These are phyloP conservation scores for Chamaenerion angustifolium DNA, from an alignment of 345 rosid species.

Conservation along the genomic window DNA sequence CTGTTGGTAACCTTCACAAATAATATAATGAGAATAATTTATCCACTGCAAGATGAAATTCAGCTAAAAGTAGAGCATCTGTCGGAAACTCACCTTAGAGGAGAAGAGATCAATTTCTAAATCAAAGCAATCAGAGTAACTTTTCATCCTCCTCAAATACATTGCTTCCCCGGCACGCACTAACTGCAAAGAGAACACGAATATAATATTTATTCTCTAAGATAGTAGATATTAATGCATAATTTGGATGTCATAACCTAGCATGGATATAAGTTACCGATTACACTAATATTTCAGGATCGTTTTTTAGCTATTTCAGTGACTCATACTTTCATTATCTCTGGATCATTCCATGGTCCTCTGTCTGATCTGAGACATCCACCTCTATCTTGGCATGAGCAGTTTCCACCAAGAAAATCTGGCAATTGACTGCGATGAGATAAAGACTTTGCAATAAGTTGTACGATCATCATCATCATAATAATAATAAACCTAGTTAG, in stretches of 20 bases:
- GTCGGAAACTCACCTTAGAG: conserved; percentile 33
- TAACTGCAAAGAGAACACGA: conserved; percentile 30
- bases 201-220: no score
- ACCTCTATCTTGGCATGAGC: conserved; percentile 64
- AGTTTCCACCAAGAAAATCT: conserved; percentile 85
- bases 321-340: conserved; percentile 64
- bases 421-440: conserved; percentile 69
- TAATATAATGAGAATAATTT: neutral
- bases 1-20: neutral
- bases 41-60: neutral
- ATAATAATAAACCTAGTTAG: conserved; percentile 2
- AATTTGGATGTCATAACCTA: no score
- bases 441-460: conserved; percentile 9
- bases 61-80: conserved; percentile 5
- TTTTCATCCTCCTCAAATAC: conserved; percentile 32
- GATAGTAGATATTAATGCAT: no score
- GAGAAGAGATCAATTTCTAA: conserved; percentile 28
- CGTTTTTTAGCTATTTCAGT: neutral
- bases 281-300: neutral
- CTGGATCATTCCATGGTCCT: conserved; percentile 89
- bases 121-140: conserved; percentile 41
- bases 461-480: conserved; percentile 1
- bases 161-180: conserved; percentile 47
- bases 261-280: no score
- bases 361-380: conserved; percentile 74